phyloP scores from a whole-genome alignment of 140 eudicot species.

The Stevia rebaudiana region DNA sequence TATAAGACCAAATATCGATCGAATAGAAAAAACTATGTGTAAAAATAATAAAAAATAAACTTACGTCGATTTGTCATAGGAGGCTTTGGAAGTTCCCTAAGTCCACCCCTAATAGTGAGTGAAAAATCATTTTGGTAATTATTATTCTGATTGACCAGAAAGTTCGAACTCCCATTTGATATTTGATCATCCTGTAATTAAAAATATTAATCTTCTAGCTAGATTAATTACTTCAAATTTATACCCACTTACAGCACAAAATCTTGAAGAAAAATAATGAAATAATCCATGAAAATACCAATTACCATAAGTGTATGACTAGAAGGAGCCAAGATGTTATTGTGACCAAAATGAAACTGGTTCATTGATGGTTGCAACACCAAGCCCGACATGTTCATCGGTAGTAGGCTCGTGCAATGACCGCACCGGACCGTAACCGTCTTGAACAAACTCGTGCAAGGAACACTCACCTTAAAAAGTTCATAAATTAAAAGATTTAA shows the following conservation, averaged over 20 bases:
- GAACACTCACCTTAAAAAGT: conserved; percentile 47
- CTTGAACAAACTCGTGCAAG: conserved; percentile 63
- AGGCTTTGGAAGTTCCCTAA: conserved; percentile 58
- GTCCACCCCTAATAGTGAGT: conserved; percentile 31
- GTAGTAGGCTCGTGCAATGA: conserved; percentile 56
- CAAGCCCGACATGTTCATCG: conserved; percentile 50
- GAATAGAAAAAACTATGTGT: too few relatives aligned
- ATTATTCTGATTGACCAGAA: conserved; percentile 43
- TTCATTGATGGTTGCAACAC: conserved; percentile 35
- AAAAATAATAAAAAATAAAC: conserved; percentile 10
- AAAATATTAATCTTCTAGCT: not conserved
- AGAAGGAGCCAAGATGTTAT: conserved; percentile 37
- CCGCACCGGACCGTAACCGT: conserved; percentile 66
- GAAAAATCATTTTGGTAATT: conserved; percentile 23
- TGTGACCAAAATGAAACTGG: conserved; percentile 54
- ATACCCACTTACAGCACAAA: not conserved
- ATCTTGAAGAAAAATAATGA: not conserved
- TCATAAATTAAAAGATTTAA: too few relatives aligned
- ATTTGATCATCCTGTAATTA: conserved; percentile 51
- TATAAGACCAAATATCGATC: too few relatives aligned
- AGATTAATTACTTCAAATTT: not conserved
- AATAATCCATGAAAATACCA: not conserved
- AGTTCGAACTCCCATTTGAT: conserved; percentile 42
- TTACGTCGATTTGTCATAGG: conserved; percentile 57
- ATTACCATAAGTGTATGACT: conserved; percentile 42